Evolutionary conservation across 768 basidiomycete genomes (phyloP).

Genomic region (Rhizopogon rudus): DNA sequence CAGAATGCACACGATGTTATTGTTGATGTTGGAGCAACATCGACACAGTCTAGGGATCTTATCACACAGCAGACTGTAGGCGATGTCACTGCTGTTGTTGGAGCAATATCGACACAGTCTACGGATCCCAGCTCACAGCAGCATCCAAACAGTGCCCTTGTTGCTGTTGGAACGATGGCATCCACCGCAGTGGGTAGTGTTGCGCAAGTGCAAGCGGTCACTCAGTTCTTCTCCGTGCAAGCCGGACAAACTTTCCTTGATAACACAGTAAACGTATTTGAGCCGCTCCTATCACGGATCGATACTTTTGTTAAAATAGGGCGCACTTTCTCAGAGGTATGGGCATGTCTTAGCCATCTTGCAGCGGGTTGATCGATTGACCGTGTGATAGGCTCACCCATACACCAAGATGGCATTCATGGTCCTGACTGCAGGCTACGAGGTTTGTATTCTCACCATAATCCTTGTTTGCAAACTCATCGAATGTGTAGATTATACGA

Average conservation of each 20-base stretch:
- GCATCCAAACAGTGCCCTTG: neutral
- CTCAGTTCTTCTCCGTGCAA: neutral
- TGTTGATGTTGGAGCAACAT: neutral
- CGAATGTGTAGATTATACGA: neutral
- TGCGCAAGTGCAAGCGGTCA: neutral
- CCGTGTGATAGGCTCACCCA: neutral
- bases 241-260: neutral
- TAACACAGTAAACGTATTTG: neutral
- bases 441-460: neutral
- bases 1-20: neutral
- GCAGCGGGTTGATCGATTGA: neutral
- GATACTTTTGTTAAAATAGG: neutral
- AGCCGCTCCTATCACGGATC: neutral
- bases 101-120: neutral
- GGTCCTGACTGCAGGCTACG: neutral
- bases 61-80: neutral
- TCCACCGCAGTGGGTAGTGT: neutral
- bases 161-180: neutral
- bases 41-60: neutral
- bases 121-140: neutral
- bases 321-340: neutral
- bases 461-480: neutral
- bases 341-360: neutral
- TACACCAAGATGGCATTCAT: constrained; percentile 2
- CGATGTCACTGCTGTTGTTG: neutral